Conservation (phyloP, 805 yeast species). For the Barnettozyma salicaria region DNA sequence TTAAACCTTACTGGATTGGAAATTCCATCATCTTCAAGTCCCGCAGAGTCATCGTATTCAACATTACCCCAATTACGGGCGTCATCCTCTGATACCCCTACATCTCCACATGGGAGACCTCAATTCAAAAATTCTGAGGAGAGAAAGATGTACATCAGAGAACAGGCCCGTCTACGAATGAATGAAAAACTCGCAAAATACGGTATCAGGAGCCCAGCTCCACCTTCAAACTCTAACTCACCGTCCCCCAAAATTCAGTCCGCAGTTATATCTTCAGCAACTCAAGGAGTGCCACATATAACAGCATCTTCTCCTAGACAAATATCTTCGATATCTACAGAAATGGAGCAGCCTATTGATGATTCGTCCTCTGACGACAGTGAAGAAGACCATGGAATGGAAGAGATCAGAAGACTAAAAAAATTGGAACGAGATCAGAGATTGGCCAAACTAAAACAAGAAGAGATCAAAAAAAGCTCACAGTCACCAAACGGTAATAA, state of each 20-base stretch:
- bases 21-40: slow-evolving; percentile 4
- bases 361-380: slow-evolving; percentile 24
- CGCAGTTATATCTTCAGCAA: slow-evolving; percentile 17
- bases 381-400: slow-evolving; percentile 44
- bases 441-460: slow-evolving; percentile 47
- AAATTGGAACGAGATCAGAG: slow-evolving; percentile 54
- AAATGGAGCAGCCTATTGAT: slow-evolving; percentile 9
- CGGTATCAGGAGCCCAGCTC: slow-evolving; percentile 44
- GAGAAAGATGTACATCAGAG: slow-evolving; percentile 70
- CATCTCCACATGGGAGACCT: no score
- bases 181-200: slow-evolving; percentile 56
- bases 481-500: neutral
- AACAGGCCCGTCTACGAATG: slow-evolving; percentile 76
- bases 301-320: slow-evolving; percentile 21
- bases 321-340: slow-evolving; percentile 21
- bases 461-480: slow-evolving; percentile 38
- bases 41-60: slow-evolving; percentile 2
- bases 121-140: slow-evolving; percentile 54
- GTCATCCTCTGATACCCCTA: slow-evolving; percentile 3
- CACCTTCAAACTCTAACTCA: slow-evolving; percentile 3
- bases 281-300: slow-evolving; percentile 27
- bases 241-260: slow-evolving; percentile 9
- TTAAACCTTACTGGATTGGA: slow-evolving; percentile 10
- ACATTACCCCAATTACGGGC: slow-evolving; percentile 6
- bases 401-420: slow-evolving; percentile 35